Percentiles rank a stretch among this genome's conserved stretches.
phyloP scores from a whole-genome alignment of 163 green algal genomes.

The Prototheca stagnorum region DNA sequence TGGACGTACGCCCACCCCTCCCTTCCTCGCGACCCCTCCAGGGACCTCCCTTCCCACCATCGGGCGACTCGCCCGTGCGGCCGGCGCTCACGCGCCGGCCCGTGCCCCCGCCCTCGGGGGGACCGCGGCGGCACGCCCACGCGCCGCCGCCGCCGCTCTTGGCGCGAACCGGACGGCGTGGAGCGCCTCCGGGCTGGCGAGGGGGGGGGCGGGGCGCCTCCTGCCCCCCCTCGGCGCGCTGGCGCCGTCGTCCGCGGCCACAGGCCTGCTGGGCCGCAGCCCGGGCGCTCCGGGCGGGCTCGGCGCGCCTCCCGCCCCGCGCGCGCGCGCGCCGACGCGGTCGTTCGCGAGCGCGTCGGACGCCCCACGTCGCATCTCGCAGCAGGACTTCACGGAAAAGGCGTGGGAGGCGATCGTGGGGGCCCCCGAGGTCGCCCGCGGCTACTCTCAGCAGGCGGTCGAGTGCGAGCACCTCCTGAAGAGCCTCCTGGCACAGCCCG shows the following conservation, averaged over 20 bases:
- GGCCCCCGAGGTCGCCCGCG: conserved; percentile 71
- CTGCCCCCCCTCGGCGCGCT: neutral
- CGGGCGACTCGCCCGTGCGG: too few relatives aligned
- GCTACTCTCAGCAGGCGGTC: conserved; percentile 79
- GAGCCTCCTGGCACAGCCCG: conserved; percentile 84
- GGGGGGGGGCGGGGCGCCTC: neutral
- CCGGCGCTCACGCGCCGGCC: too few relatives aligned
- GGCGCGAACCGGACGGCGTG: too few relatives aligned
- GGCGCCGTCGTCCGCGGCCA: neutral
- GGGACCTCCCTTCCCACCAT: too few relatives aligned
- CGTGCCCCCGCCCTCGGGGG: too few relatives aligned
- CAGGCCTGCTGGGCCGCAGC: too few relatives aligned
- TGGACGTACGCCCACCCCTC: too few relatives aligned
- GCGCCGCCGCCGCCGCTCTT: too few relatives aligned
- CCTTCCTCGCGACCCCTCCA: too few relatives aligned
- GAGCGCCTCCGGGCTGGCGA: too few relatives aligned
- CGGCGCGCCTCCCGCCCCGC: neutral
- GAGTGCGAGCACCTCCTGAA: conserved; percentile 96
- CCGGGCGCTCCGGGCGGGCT: too few relatives aligned
- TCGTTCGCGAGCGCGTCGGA: neutral
- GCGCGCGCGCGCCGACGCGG: neutral
- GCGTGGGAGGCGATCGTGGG: conserved; percentile 65
- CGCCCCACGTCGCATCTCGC: conserved; percentile 67
- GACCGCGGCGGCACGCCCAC: too few relatives aligned
- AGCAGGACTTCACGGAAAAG: conserved; percentile 93